Percentiles rank a stretch among this genome's conserved stretches.
Conservation (phyloP, 441 rosid genomes). For the Metrosideros polymorpha region DNA sequence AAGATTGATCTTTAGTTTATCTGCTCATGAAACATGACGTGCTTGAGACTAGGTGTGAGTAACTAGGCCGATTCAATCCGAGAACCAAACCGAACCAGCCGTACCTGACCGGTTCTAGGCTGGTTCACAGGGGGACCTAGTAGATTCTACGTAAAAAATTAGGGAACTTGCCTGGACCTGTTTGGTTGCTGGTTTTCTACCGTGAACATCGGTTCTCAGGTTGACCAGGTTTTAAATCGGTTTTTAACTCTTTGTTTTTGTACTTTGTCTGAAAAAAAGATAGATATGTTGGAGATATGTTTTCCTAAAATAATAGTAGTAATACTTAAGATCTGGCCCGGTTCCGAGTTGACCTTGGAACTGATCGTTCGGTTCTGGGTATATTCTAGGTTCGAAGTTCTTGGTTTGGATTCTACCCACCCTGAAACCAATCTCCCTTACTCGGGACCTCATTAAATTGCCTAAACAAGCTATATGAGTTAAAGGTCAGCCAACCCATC, state of each 20-base stretch:
- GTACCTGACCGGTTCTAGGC: background rate
- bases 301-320: background rate
- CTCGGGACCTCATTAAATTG: background rate
- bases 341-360: background rate
- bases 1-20: background rate
- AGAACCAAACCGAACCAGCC: background rate
- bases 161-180: background rate
- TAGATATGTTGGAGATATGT: background rate
- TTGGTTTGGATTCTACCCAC: background rate
- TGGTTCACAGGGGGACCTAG: background rate
- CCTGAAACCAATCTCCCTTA: background rate
- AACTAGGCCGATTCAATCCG: background rate
- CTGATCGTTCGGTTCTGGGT: background rate
- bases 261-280: background rate
- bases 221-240: background rate
- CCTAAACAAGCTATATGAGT: background rate
- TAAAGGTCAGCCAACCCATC: background rate
- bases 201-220: background rate
- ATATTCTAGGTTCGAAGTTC: background rate
- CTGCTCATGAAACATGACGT: background rate
- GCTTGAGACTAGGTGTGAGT: background rate
- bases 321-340: background rate
- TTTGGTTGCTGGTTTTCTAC: background rate
- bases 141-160: background rate
- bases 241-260: background rate